Evolutionary conservation across 23 red algal genomes (phyloP), one percentile per base, ranked within the genome.

Genomic region (Gracilaria domingensis): DNA sequence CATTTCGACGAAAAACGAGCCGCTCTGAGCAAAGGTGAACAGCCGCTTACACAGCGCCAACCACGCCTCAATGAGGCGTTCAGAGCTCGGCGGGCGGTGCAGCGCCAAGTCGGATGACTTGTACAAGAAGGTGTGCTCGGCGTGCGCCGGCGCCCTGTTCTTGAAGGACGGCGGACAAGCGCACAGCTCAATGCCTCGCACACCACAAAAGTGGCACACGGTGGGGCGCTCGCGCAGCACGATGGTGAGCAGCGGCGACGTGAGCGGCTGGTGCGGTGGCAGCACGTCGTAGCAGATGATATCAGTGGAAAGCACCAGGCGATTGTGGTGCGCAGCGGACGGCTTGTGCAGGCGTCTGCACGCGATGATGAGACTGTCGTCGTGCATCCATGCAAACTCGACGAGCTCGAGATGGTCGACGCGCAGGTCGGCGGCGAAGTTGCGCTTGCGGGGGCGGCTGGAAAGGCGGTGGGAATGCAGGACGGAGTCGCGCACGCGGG

Each of bases 381-480:
- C 88, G 42, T 9, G 38, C 77, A 92, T 82, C 88, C 88, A 92
- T 5, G 79, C 88, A 66, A 92, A 92, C 59, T 92, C 88, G 40
- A 92, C 80, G 79, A 92, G 35, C 48, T 92, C 88, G 17, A 92
- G 61, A 35, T 82, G 30, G 58, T 73, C 34, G 23, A 74, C 40
- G 28, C 75, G 39, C 77, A 92, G 77, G 75, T 92, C 88, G 60
- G 61, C 79, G 57, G 88, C 88, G 55, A 92, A 92, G 44, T 92
- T 82, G 24, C 88, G 75, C 45, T 36, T 76, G 34, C 32, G 35
- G 9, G 79, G 77, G 34, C n/a, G 33, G n/a, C 42, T 71, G 59
- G 77, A 83, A 12, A 83, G 48, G n/a, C 33, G 32, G 18, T 26
- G 18, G 39, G 24, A 17, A 8, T 28, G 36, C 13, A 82, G 28